Base-by-base conservation (phyloP, 148 eudicot species). In the Nepenthes gracilis region DNA sequence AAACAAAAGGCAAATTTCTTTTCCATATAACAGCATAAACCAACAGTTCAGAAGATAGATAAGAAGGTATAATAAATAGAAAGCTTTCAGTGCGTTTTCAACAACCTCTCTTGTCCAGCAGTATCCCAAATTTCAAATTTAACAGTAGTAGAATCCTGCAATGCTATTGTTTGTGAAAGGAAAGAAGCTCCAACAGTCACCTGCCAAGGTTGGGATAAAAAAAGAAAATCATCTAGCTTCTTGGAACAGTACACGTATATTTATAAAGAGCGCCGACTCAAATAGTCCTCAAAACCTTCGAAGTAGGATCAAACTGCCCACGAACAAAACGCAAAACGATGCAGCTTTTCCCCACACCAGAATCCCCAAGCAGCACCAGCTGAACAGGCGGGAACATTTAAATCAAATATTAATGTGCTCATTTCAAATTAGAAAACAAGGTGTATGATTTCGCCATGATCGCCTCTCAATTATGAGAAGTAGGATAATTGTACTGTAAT, bases 61-160 rank as follows among this genome's bases (percentile, higher is more conserved):
- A 23, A 23, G 23, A 23, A 0, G 23, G 23, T 33, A 11, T 5
- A 57, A 1, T 6, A 47, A 49, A 15, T 2, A 65, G 45, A 53
- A 38, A 3, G 47, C 6, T 35, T 66, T 11, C 4, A 13, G 23
- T 43, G 55, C 54, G 33, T 35, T 51, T 45, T 35, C 14, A 32
- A 9, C 33, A 60, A 92, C 98, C 98, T 88, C 75, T 92, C 98
- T 74, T 92, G 98, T 54, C 98, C 98, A 58, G 98, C 98, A 59
- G 98, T 92, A 72, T 92, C 98, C 98, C 98, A 92, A 14, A 92
- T 92, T 78, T 92, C 98, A 71, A 88, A 92, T 69, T 92, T 92
- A 15, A 92, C 96, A 12, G 96, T 92, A 2, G 96, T 88, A 15
- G 97, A 88, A 71, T 92, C 93, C 79, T 88, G 93, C 78, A 92